Percentiles rank a stretch among this genome's conserved stretches.
phyloP scores from a whole-genome alignment of 2,329 filamentous ascomycete species.

The Akanthomyces uredinophilus region DNA sequence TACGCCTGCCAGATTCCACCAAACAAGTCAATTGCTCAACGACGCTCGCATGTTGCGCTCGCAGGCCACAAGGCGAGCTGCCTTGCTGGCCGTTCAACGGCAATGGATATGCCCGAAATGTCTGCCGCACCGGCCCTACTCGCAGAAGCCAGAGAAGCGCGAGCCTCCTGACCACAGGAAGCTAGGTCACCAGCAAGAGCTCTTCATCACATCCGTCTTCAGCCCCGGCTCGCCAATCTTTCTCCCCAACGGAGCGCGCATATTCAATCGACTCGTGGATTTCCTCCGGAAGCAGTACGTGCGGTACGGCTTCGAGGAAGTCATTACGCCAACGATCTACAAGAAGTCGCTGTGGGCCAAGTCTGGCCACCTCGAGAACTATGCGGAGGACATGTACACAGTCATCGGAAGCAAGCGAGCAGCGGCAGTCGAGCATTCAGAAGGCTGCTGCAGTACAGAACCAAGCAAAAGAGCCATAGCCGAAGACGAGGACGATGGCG shows the following conservation, averaged over 20 bases:
- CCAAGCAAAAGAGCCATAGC: constrained; percentile 17
- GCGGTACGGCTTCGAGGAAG: constrained; percentile 80
- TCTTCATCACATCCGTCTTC: constrained; percentile 74
- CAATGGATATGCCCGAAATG: constrained; percentile 31
- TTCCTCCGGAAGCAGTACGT: constrained; percentile 82
- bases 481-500: constrained; percentile 57
- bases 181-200: constrained; percentile 60
- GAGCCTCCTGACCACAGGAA: constrained; percentile 53
- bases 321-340: constrained; percentile 86
- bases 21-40: constrained; percentile 9
- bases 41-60: constrained; percentile 28
- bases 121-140: constrained; percentile 24
- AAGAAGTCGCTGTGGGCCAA: constrained; percentile 82
- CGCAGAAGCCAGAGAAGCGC: constrained; percentile 24
- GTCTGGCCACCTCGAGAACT: constrained; percentile 84
- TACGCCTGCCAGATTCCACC: neutral
- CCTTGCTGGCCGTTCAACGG: constrained; percentile 17
- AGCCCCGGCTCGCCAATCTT: constrained; percentile 85
- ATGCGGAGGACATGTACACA: constrained; percentile 87
- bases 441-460: constrained; percentile 9
- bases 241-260: constrained; percentile 71
- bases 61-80: constrained; percentile 19
- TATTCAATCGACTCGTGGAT: constrained; percentile 77
- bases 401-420: constrained; percentile 51
- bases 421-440: neutral